Conservation (phyloP, 2,329 filamentous ascomycete genomes). For the Colletotrichum tabaci region DNA sequence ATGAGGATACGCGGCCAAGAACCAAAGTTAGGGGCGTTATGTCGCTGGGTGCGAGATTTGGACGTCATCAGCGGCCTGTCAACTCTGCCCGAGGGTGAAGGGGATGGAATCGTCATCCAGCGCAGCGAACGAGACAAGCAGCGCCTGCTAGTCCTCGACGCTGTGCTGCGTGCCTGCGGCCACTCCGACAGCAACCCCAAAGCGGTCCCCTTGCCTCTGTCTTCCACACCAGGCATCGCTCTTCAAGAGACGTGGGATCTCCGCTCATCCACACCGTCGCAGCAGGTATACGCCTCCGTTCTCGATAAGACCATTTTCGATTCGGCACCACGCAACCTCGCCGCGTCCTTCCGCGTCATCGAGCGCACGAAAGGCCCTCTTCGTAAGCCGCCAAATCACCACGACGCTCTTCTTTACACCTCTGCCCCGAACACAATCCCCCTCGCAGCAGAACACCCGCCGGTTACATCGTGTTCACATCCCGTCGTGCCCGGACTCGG, state of each 20-base stretch:
- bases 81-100: conserved; percentile 63
- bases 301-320: conserved; percentile 69
- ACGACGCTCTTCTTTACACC: conserved; percentile 76
- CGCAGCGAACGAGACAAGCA: conserved; percentile 66
- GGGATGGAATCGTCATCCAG: conserved; percentile 46
- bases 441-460: conserved; percentile 60
- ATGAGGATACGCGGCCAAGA: conserved; percentile 77
- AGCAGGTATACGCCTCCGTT: conserved; percentile 70
- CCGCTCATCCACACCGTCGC: conserved; percentile 57
- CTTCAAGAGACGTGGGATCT: conserved; percentile 75
- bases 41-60: conserved; percentile 80
- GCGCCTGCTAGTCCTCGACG: conserved; percentile 73
- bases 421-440: conserved; percentile 70
- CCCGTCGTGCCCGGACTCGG: conserved; percentile 74
- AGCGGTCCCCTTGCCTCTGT: conserved; percentile 44
- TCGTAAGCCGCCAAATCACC: conserved; percentile 78
- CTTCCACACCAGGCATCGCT: conserved; percentile 61
- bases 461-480: conserved; percentile 71
- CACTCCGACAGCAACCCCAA: conserved; percentile 67
- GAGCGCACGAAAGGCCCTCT: conserved; percentile 72
- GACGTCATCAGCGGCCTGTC: conserved; percentile 78
- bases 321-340: conserved; percentile 54
- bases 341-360: conserved; percentile 67
- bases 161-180: conserved; percentile 74
- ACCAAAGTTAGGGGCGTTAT: conserved; percentile 78